These are phyloP conservation scores for Boletus speciosus DNA, from an alignment of 768 basidiomycete species.

Conservation along the genomic window DNA sequence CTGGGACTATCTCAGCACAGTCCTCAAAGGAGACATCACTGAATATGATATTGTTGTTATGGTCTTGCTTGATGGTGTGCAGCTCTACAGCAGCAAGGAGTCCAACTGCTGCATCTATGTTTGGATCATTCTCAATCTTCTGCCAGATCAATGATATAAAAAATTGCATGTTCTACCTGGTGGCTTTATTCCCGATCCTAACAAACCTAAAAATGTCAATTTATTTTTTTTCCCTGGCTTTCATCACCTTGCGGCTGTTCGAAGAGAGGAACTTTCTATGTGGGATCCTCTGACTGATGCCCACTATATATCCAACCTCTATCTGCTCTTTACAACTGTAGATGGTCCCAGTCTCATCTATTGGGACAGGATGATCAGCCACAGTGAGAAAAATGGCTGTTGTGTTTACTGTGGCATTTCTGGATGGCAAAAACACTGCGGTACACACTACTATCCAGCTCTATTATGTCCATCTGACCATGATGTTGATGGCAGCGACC, in stretches of 20 bases:
- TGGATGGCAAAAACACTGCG: too few relatives aligned
- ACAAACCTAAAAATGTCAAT: not conserved
- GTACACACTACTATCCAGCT: too few relatives aligned
- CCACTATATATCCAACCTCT: too few relatives aligned
- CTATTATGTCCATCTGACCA: too few relatives aligned
- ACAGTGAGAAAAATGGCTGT: too few relatives aligned
- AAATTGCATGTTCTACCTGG: not conserved
- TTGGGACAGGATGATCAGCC: too few relatives aligned
- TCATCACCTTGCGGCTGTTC: not conserved
- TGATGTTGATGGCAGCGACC: too few relatives aligned
- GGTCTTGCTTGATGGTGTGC: conserved; percentile 32
- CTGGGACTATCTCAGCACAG: conserved; percentile 6
- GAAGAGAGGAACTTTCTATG: not conserved
- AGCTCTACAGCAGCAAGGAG: conserved; percentile 22
- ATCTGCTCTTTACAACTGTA: too few relatives aligned
- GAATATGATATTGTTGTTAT: conserved; percentile 17
- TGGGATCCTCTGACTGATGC: not conserved
- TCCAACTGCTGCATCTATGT: conserved; percentile 31
- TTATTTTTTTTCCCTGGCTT: not conserved
- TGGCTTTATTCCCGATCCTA: not conserved
- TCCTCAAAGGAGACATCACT: conserved; percentile 1
- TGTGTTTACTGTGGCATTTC: too few relatives aligned
- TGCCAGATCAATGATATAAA: not conserved
- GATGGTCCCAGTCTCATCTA: too few relatives aligned
- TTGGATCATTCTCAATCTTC: conserved; percentile 29